Evolutionary conservation across 495 filamentous ascomycete genomes (phyloP).

Genomic region (Aspergillus carlsbadensis): DNA sequence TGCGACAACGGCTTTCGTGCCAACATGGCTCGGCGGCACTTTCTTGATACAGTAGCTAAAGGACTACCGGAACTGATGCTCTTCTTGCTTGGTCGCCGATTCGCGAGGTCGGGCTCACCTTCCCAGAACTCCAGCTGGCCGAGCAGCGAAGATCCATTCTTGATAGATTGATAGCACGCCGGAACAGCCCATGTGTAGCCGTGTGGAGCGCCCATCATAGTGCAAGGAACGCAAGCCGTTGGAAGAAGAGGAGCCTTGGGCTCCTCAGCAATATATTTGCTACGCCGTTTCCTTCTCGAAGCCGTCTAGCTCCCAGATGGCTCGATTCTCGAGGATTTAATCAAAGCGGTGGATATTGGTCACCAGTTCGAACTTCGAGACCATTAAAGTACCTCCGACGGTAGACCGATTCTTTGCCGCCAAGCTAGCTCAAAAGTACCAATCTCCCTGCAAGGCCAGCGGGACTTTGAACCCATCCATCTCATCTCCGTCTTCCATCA

Average conservation of each 20-base stretch:
- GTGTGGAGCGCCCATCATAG: not conserved
- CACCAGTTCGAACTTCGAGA: too few species aligned
- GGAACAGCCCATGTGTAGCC: not conserved
- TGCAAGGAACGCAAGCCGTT: not conserved
- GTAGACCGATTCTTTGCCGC: too few species aligned
- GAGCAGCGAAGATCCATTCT: too few species aligned
- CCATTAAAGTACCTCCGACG: too few species aligned
- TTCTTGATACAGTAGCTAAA: not conserved
- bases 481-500: not conserved
- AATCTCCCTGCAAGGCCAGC: too few species aligned
- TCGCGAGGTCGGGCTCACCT: too few species aligned
- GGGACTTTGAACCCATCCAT: too few species aligned
- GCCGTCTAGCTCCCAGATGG: not conserved
- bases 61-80: not conserved
- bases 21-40: conserved; percentile 5
- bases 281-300: conserved; percentile 6
- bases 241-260: not conserved
- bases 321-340: not conserved
- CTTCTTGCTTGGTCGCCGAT: not conserved
- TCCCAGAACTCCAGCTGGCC: too few species aligned
- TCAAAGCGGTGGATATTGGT: not conserved
- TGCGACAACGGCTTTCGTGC: conserved; percentile 21
- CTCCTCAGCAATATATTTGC: not conserved
- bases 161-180: too few species aligned
- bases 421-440: too few species aligned